Base-by-base conservation (phyloP, 164 flowering plant species). In the Kalanchoe fedtschenkoi region DNA sequence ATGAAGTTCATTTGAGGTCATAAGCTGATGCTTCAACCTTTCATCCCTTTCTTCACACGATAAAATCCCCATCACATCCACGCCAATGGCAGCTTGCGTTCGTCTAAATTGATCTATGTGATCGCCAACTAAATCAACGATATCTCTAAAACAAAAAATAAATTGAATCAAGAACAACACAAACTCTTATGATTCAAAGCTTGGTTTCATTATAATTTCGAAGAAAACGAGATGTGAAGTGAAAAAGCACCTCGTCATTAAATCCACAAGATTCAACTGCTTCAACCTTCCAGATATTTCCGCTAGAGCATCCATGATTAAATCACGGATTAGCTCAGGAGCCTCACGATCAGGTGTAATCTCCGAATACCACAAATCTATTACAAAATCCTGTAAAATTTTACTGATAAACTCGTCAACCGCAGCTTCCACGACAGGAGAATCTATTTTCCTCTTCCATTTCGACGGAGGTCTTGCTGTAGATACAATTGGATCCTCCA, bases 21-120 rank as follows among this genome's bases (percentile, higher is more conserved):
- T 72, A 35, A 93, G 90, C 77, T 90, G 92, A 65, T 83, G 83
- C 65, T 83, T 89, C 76, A 95, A 69, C 70, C 93, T 84, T 66
- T 89, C 96, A 78, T 95, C 97, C 73, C 97, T 84, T 80, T 89
- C 90, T 75, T 95, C 96, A 60, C 81, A 81, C 17, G 99, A 86
- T 44, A 95, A 69, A 22, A 82, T 91, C 53, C 75, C 80, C 96
- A 95, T 91, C 44, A 91, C 95, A 70, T 95, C 96, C 64, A 72
- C 77, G 51, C 99, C 99, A 62, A 95, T 95, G 37, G 82, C 75
- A 58, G 85, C 75, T 62, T 91, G 99, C 75, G 86, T 91, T 76
- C 82, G 81, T 81, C 97, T 78, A 63, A 83, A 95, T 60, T 87
- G 87, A 24, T 95, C 99, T 28, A 95, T 66, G 71, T 91, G 96